A percentile compares a stretch with the other conserved stretches of the same genome.
Evolutionary conservation across 352 stramenopile species (phyloP).

Genomic region (Discostella stelligera): DNA sequence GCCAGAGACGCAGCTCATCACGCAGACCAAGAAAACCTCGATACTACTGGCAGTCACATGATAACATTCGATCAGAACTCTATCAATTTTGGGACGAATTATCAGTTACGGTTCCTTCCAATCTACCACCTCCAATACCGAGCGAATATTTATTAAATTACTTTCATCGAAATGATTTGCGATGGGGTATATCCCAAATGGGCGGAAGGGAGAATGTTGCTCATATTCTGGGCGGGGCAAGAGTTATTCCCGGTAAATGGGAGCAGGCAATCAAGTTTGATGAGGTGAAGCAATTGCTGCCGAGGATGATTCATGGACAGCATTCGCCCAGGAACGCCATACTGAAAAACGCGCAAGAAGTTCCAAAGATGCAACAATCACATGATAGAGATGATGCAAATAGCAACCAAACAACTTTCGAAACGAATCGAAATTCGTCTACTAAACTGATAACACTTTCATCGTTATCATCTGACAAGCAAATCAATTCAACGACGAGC

Average conservation of each 20-base stretch:
- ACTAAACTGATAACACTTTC: neutral
- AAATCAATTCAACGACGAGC: neutral
- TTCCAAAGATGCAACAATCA: conserved; percentile 7
- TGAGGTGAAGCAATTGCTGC: conserved; percentile 49
- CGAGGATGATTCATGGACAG: conserved; percentile 14
- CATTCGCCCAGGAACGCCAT: neutral
- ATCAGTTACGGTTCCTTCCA: conserved; percentile 18
- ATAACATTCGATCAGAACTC: conserved; percentile 57
- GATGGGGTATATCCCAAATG: conserved; percentile 50
- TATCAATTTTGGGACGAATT: conserved; percentile 51
- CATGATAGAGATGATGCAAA: conserved; percentile 6
- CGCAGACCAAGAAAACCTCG: conserved; percentile 31
- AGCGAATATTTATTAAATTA: conserved; percentile 61
- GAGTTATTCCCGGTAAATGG: conserved; percentile 70
- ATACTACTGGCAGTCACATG: conserved; percentile 55
- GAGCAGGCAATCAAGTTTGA: conserved; percentile 43
- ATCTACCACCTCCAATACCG: conserved; percentile 49
- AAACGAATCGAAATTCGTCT: conserved; percentile 4
- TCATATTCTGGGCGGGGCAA: conserved; percentile 36
- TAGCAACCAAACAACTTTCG: neutral
- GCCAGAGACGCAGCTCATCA: conserved; percentile 27
- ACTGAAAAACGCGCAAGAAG: neutral
- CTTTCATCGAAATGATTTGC: conserved; percentile 66
- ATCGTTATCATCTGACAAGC: conserved; percentile 3
- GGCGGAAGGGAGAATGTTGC: conserved; percentile 49